phyloP scores from a whole-genome alignment of 2,329 filamentous ascomycete species.

The Parafenestella ontariensis region DNA sequence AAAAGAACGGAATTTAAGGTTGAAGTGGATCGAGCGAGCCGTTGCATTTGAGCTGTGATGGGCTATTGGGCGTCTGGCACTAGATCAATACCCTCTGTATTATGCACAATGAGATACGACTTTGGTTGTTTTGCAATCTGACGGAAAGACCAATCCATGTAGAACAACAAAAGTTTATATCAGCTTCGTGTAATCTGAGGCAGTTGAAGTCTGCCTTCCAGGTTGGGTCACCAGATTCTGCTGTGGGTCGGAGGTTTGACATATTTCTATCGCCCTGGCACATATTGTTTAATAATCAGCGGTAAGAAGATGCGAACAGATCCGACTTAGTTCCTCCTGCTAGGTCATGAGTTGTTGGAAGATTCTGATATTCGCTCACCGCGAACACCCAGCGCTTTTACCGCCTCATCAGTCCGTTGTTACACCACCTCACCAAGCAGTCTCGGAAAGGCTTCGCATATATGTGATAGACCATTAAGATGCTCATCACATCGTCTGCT shows the following conservation, averaged over 20 bases:
- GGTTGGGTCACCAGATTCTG: slow-evolving; percentile 6
- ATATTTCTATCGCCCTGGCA: slow-evolving; percentile 53
- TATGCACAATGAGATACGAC: too few relatives aligned
- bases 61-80: background rate
- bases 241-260: slow-evolving; percentile 38
- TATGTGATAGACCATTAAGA: background rate
- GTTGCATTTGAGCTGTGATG: slow-evolving; percentile 2
- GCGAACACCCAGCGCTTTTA: too few relatives aligned
- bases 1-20: slow-evolving; percentile 42
- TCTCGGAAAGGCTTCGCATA: background rate
- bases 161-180: too few relatives aligned
- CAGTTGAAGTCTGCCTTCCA: too few relatives aligned
- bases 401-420: too few relatives aligned
- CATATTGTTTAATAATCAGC: slow-evolving; percentile 52
- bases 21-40: slow-evolving; percentile 33
- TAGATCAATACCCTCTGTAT: too few relatives aligned
- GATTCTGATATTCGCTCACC: too few relatives aligned
- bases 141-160: too few relatives aligned
- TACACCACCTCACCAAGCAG: background rate
- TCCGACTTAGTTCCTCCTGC: too few relatives aligned
- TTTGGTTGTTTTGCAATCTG: too few relatives aligned
- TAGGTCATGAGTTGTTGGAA: too few relatives aligned
- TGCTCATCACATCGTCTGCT: background rate
- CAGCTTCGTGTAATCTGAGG: too few relatives aligned
- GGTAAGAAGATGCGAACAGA: slow-evolving; percentile 52